Conservation (phyloP, 2,329 filamentous ascomycete species). For the Penicillium expansum region DNA sequence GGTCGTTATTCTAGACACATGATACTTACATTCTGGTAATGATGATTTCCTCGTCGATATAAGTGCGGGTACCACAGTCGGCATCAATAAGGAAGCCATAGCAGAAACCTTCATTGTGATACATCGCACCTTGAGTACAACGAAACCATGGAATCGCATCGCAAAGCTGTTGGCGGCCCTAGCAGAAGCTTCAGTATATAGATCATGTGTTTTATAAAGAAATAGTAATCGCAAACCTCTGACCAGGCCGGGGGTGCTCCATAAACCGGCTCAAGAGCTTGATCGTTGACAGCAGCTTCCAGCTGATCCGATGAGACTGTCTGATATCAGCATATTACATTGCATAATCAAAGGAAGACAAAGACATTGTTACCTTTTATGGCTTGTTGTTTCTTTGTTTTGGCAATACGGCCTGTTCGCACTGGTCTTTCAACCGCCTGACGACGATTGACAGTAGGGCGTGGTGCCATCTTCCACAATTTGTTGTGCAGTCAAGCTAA, state of each 20-base stretch:
- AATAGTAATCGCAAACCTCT: neutral
- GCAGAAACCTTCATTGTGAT: conserved; percentile 51
- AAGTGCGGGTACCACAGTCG: conserved; percentile 54
- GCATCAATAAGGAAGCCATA: conserved; percentile 60
- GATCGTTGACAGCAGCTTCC: neutral
- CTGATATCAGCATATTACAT: neutral
- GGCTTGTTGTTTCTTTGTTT: neutral
- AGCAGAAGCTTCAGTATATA: neutral
- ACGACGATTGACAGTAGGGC: neutral
- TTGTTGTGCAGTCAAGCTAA: neutral
- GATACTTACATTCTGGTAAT: conserved; percentile 59
- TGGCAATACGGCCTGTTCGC: neutral
- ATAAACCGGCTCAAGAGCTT: neutral
- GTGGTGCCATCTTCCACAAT: neutral
- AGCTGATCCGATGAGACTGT: neutral
- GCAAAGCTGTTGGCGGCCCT: conserved; percentile 58
- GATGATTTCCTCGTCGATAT: conserved; percentile 60
- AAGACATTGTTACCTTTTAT: neutral
- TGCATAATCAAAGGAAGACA: too few relatives aligned
- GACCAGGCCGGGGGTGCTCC: conserved; percentile 4
- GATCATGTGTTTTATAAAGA: neutral
- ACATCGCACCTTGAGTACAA: conserved; percentile 59
- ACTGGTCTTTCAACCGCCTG: neutral
- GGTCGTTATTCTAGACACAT: neutral
- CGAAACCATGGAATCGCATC: conserved; percentile 64